Percentiles rank a stretch among this genome's conserved stretches.
These are phyloP conservation scores for Triticum timopheevii DNA, from an alignment of 176 grass and related monocot genomes.

Conservation along the genomic window DNA sequence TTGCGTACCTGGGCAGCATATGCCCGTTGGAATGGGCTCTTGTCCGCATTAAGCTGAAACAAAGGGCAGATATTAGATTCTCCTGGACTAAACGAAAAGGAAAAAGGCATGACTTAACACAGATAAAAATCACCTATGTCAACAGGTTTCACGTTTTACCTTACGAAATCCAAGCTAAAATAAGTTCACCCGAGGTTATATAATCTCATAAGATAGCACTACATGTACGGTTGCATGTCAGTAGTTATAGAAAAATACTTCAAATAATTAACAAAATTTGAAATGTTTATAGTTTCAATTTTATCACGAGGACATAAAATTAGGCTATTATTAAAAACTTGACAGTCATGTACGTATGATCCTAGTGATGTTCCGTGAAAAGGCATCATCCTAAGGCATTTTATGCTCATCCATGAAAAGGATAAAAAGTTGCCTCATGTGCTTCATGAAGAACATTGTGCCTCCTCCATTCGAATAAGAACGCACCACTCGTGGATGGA, in stretches of 20 bases:
- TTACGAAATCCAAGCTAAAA: not conserved
- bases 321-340: not conserved
- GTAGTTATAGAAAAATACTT: not conserved
- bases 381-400: not conserved
- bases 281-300: not conserved
- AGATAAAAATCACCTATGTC: not conserved
- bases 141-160: not conserved
- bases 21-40: conserved; percentile 94
- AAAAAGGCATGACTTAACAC: not conserved
- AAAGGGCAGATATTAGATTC: conserved; percentile 26
- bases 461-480: too few relatives aligned
- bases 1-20: conserved; percentile 75
- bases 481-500: too few relatives aligned
- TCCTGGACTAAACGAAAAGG: not conserved
- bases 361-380: not conserved
- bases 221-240: not conserved
- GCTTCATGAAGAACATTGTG: too few relatives aligned
- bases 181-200: not conserved
- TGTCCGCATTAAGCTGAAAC: conserved; percentile 93
- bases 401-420: too few relatives aligned
- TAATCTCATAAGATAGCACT: not conserved
- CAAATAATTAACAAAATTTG: not conserved
- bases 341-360: not conserved
- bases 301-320: not conserved
- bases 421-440: too few relatives aligned